Conservation (phyloP, 1,284 basidiomycete genomes). For the Quambalaria eucalypti region DNA sequence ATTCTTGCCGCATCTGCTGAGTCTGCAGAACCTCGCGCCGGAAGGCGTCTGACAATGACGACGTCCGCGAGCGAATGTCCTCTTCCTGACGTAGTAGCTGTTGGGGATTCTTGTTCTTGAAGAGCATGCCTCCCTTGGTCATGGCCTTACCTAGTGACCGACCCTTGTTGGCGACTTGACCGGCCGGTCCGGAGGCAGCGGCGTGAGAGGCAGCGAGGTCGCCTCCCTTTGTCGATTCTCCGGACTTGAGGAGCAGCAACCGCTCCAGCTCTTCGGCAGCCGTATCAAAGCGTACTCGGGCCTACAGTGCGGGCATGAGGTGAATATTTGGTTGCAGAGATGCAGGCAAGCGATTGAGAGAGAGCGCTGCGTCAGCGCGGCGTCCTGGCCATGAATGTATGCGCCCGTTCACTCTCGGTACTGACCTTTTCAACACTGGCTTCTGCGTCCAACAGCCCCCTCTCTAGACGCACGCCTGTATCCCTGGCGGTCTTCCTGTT, state of each 20-base stretch:
- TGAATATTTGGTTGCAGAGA: too few relatives aligned
- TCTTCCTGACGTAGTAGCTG: slow-evolving; percentile 89
- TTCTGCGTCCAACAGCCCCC: slow-evolving; percentile 81
- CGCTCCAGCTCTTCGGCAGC: slow-evolving; percentile 91
- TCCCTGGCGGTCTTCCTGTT: slow-evolving; percentile 60
- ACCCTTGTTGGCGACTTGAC: slow-evolving; percentile 54
- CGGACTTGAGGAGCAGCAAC: slow-evolving; percentile 85
- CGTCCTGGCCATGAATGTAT: too few relatives aligned
- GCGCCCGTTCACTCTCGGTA: too few relatives aligned
- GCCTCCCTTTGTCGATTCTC: slow-evolving; percentile 54
- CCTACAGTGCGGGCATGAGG: too few relatives aligned
- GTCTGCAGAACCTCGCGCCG: slow-evolving; percentile 83
- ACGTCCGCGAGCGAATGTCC: slow-evolving; percentile 77
- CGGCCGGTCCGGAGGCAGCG: slow-evolving; percentile 4
- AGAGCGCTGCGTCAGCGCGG: too few relatives aligned
- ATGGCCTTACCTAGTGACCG: slow-evolving; percentile 60
- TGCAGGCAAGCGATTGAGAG: slow-evolving; percentile 13
- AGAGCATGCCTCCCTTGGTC: slow-evolving; percentile 74
- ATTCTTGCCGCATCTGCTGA: slow-evolving; percentile 84
- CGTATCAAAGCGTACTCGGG: slow-evolving; percentile 72
- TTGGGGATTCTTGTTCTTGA: slow-evolving; percentile 80
- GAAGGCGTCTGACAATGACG: slow-evolving; percentile 75
- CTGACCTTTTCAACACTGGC: slow-evolving; percentile 66
- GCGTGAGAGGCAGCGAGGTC: slow-evolving; percentile 15
- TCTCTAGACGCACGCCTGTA: slow-evolving; percentile 69